A percentile compares a stretch with the other conserved stretches of the same genome.
Conservation (phyloP, 2,329 filamentous ascomycete species). For the Trichothecium roseum region DNA sequence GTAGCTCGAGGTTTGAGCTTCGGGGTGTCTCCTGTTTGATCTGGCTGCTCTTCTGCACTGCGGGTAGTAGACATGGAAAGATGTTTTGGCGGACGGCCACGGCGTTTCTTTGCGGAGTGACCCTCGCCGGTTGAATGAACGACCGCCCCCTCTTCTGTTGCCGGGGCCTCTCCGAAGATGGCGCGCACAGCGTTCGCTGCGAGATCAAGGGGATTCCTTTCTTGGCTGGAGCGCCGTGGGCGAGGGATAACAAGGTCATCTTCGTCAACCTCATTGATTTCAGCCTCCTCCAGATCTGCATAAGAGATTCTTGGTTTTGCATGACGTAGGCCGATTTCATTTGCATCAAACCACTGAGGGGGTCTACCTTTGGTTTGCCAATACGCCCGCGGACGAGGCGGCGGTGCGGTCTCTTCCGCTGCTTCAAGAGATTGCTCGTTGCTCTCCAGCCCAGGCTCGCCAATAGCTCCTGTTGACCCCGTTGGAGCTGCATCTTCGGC, state of each 20-base stretch:
- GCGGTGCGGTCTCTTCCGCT: slow-evolving; percentile 6
- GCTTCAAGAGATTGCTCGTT: slow-evolving; percentile 7
- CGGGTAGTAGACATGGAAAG: not conserved
- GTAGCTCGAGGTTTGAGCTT: too few species aligned
- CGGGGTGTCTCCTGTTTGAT: too few species aligned
- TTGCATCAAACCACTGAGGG: slow-evolving; percentile 25
- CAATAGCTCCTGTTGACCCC: slow-evolving; percentile 1
- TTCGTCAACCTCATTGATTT: slow-evolving; percentile 13
- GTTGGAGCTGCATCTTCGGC: not conserved
- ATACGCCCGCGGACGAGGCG: slow-evolving; percentile 4
- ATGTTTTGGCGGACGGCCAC: slow-evolving; percentile 6
- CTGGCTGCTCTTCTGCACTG: too few species aligned
- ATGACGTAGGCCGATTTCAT: slow-evolving; percentile 39
- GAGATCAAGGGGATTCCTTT: slow-evolving; percentile 24
- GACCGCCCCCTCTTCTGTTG: not conserved
- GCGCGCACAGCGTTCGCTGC: slow-evolving; percentile 23
- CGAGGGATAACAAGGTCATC: not conserved
- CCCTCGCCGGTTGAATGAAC: too few species aligned
- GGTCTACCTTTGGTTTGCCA: slow-evolving; percentile 7
- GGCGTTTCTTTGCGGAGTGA: not conserved
- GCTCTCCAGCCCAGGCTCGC: slow-evolving; percentile 12
- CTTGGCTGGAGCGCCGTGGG: not conserved
- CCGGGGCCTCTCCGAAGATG: slow-evolving; percentile 12
- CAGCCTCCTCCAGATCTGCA: slow-evolving; percentile 33
- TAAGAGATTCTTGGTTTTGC: slow-evolving; percentile 43